Conservation (phyloP, 148 eudicot species). For the Cornus controversa region DNA sequence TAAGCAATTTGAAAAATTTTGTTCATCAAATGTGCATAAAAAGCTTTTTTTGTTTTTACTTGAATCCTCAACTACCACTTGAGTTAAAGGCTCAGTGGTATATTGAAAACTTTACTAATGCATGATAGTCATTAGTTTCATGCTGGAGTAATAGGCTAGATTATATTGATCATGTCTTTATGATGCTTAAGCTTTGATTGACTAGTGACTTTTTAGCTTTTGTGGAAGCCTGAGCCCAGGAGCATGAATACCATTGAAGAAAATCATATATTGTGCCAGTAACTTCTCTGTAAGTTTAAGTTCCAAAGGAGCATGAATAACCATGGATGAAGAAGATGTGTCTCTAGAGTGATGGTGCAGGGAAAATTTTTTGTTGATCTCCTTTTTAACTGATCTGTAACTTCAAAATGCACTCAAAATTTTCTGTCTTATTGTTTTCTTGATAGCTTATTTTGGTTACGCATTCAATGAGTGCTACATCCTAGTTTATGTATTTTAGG, state of each 20-base stretch:
- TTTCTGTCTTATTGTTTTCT: neutral
- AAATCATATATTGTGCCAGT: neutral
- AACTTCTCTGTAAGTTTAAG: neutral
- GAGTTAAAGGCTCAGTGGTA: too few relatives aligned
- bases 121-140: neutral
- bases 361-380: neutral
- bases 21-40: neutral
- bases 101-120: too few relatives aligned
- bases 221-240: neutral
- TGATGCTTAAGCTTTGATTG: neutral
- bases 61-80: too few relatives aligned
- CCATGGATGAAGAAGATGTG: neutral
- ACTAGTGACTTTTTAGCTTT: neutral
- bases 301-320: neutral
- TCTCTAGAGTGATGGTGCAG: neutral
- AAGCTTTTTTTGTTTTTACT: neutral
- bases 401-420: neutral
- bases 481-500: neutral
- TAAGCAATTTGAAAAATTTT: neutral
- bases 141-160: neutral
- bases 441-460: neutral
- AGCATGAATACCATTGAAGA: too few relatives aligned
- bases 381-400: neutral
- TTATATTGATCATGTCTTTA: neutral
- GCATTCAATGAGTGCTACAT: neutral